Conservation (phyloP, 495 filamentous ascomycete genomes). For the Tetracladium marchalianum region DNA sequence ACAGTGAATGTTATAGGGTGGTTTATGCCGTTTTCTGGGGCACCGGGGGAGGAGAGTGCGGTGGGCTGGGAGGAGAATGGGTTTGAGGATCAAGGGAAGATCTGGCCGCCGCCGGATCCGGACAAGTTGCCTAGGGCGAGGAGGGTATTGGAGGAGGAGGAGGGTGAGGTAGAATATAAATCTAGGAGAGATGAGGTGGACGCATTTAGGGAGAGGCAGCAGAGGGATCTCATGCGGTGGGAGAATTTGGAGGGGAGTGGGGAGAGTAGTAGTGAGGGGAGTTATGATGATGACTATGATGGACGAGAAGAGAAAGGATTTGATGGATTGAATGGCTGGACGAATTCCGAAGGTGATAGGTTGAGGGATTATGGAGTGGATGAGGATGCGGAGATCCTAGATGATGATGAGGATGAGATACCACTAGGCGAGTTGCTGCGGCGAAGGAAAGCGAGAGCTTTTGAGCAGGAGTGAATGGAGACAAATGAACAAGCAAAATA, state of each 20-base stretch:
- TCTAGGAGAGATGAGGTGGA: conserved; percentile 32
- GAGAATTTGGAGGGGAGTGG: conserved; percentile 23
- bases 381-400: conserved; percentile 21
- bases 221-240: conserved; percentile 34
- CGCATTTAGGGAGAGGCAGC: conserved; percentile 42
- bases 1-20: conserved; percentile 34
- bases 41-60: conserved; percentile 20
- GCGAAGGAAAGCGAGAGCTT: conserved; percentile 29
- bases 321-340: conserved; percentile 56
- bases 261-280: conserved; percentile 11
- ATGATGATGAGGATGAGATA: conserved; percentile 52
- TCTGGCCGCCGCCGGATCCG: conserved; percentile 86
- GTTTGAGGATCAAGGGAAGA: conserved; percentile 58
- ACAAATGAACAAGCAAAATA: too few species aligned
- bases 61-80: conserved; percentile 64
- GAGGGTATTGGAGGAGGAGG: neutral
- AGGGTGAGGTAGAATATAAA: conserved; percentile 39
- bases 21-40: conserved; percentile 38
- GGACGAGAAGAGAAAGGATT: conserved; percentile 23
- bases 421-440: conserved; percentile 61
- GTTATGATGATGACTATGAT: conserved; percentile 23
- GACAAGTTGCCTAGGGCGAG: conserved; percentile 54
- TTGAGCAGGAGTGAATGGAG: too few species aligned
- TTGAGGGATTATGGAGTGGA: conserved; percentile 72
- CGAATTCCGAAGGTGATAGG: conserved; percentile 74